phyloP scores from a whole-genome alignment of 345 rosid genomes.

The Cardamine occulta region DNA sequence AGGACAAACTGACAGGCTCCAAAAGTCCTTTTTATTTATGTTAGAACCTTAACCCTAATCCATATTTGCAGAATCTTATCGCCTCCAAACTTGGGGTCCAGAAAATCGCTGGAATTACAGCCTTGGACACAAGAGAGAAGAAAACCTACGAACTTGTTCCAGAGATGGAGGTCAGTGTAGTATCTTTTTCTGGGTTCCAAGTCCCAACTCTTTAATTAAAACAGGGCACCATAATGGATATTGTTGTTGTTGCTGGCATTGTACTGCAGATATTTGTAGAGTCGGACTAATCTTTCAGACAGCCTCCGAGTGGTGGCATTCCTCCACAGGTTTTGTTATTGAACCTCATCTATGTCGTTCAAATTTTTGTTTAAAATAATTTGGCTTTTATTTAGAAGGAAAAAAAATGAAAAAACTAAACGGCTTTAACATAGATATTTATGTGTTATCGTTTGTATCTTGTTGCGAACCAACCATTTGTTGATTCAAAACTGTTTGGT shows the following conservation, averaged over 20 bases:
- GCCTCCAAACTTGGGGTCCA: slow-evolving; percentile 89
- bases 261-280: slow-evolving; percentile 43
- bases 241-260: neutral
- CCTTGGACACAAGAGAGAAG: slow-evolving; percentile 70
- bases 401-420: slow-evolving; percentile 1
- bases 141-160: slow-evolving; percentile 67
- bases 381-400: slow-evolving; percentile 3
- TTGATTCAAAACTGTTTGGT: slow-evolving; percentile 4
- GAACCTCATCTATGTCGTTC: slow-evolving; percentile 9
- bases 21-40: neutral
- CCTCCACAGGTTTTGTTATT: slow-evolving; percentile 25
- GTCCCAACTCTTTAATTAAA: neutral
- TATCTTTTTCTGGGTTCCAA: neutral
- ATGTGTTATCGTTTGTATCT: slow-evolving; percentile 16
- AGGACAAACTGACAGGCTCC: slow-evolving; percentile 30
- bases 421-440: neutral
- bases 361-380: slow-evolving; percentile 12
- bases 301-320: slow-evolving; percentile 16
- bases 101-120: slow-evolving; percentile 70
- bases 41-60: slow-evolving; percentile 4
- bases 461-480: slow-evolving; percentile 17
- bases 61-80: slow-evolving; percentile 67
- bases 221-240: neutral
- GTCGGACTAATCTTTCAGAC: slow-evolving; percentile 6
- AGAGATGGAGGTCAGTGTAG: slow-evolving; percentile 78